Evolutionary conservation across 768 basidiomycete species (phyloP).

Genomic region (Hortiboletus flavorubellus): DNA sequence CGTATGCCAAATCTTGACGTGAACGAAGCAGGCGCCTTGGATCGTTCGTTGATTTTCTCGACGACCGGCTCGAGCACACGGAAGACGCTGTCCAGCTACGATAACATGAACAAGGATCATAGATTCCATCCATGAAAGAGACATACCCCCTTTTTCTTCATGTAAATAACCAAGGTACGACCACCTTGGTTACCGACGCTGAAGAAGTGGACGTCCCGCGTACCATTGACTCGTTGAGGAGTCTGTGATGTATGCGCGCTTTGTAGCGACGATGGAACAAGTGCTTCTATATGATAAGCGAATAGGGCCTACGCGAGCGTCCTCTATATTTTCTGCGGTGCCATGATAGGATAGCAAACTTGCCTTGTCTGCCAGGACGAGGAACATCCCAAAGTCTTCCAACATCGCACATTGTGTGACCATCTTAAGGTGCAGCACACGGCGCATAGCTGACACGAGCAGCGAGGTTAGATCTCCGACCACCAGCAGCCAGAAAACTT

Average conservation of each 20-base stretch:
- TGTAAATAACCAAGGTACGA: constrained; percentile 88
- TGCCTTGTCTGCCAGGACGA: constrained; percentile 92
- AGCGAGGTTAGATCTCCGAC: constrained; percentile 5
- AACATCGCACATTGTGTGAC: constrained; percentile 96
- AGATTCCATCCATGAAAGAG: constrained; percentile 4
- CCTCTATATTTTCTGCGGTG: not conserved
- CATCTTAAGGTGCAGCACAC: constrained; percentile 89
- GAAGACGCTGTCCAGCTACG: constrained; percentile 84
- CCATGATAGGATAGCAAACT: not conserved
- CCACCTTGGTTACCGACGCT: constrained; percentile 85
- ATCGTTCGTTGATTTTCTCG: constrained; percentile 79
- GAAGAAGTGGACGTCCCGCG: constrained; percentile 94
- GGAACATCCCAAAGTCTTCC: constrained; percentile 94
- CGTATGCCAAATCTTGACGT: constrained; percentile 75
- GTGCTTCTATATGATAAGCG: constrained; percentile 93
- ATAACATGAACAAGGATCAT: not conserved
- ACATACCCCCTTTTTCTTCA: constrained; percentile 88
- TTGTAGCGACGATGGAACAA: constrained; percentile 83
- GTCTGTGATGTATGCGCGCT: constrained; percentile 67
- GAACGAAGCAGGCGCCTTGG: constrained; percentile 66
- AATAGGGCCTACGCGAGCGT: constrained; percentile 61
- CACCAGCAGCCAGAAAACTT: constrained; percentile 4
- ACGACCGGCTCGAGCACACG: constrained; percentile 96
- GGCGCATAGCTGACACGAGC: constrained; percentile 67
- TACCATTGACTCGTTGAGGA: constrained; percentile 88